phyloP scores from a whole-genome alignment of 345 rosid genomes.

The Noccaea bulbosa region DNA sequence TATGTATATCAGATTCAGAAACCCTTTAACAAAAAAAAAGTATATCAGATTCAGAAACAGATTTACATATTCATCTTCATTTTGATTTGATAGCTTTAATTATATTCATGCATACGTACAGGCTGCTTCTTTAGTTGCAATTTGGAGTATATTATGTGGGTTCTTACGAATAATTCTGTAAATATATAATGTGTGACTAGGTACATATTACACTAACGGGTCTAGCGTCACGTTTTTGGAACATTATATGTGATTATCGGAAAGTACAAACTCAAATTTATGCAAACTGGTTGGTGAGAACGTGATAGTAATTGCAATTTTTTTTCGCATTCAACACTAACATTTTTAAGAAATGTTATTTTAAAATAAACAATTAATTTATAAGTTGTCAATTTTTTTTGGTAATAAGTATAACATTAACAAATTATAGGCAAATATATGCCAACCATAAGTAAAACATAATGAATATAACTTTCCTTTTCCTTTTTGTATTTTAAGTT shows the following conservation, averaged over 20 bases:
- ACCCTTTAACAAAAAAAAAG: too few species aligned
- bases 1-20: conserved; percentile 2
- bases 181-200: conserved; percentile 15
- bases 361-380: too few species aligned
- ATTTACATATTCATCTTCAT: not conserved
- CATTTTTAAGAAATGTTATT: too few species aligned
- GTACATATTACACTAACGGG: conserved; percentile 16
- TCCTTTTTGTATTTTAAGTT: too few species aligned
- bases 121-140: conserved; percentile 17
- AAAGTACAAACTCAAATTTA: conserved; percentile 28
- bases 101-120: conserved; percentile 17
- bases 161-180: conserved; percentile 12
- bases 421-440: too few species aligned
- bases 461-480: too few species aligned
- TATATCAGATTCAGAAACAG: not conserved
- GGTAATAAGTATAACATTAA: too few species aligned
- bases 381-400: too few species aligned
- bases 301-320: conserved; percentile 23
- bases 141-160: conserved; percentile 19
- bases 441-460: too few species aligned
- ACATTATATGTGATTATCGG: conserved; percentile 13
- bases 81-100: not conserved
- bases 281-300: conserved; percentile 35
- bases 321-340: not conserved
- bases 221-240: conserved; percentile 31